Evolutionary conservation across 2,329 filamentous ascomycete species (phyloP), one percentile per base, ranked within the genome.

Genomic region (Aspergillus sp.): DNA sequence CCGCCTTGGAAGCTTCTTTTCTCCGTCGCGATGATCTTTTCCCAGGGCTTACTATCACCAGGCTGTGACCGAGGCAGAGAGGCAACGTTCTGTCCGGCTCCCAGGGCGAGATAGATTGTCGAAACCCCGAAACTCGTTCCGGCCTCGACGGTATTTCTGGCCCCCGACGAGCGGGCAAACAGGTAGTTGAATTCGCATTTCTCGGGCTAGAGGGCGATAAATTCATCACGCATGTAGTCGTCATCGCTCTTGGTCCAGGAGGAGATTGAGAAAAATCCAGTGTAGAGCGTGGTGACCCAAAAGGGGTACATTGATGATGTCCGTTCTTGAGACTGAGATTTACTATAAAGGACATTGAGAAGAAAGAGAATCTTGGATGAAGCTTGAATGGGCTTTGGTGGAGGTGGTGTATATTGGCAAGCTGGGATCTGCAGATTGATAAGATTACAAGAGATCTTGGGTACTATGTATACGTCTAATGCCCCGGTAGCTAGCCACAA

Each of bases 91-190:
- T 54, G 51, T 7, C 51, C 25, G 0, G 85, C 83, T 0, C 85
- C 87, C 2, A 88, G 76, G 0, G 86, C 85, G 2, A 89, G 79
- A 62, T 88, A 89, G 49, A 89, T 86, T 0, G 86, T 88, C 59
- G 83, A 86, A 1, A 89, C 81, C 2, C 87, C 87, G 60, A 86
- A 89, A 47, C 81, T 84, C 0, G 87, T 89, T 1, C 86, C 87
- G 0, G 84, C 85, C 68, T 89, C 86, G 43, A 89, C 81, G 23
- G 88, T 75, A 47, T 80, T 80, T 1, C 75, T 76, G 0, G 86
- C 85, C 1, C 80, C 77, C 9, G 74, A 82, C 11, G 80, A 76
- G 3, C 80, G 79, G 3, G 81, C 69, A 0, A 89, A 77, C 19
- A 84, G 81, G 70, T 89, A 88, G 1, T 85, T 74, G 45, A 87